phyloP scores from a whole-genome alignment of 2,329 filamentous ascomycete species.

The Aspergillus sp. region DNA sequence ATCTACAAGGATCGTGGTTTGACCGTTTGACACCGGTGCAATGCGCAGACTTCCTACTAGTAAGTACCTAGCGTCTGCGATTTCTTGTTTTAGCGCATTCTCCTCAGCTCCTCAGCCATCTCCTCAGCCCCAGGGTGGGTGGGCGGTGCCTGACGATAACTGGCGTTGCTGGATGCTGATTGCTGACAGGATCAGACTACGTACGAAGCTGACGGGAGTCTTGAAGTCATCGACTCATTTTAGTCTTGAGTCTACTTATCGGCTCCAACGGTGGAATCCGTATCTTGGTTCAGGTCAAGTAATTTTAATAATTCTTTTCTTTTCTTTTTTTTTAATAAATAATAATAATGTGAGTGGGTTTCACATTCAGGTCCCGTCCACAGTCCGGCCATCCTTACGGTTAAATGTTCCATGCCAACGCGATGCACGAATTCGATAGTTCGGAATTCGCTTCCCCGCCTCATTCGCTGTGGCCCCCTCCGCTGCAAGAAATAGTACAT shows the following conservation, averaged over 20 bases:
- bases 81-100: not conserved
- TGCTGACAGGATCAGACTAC: not conserved
- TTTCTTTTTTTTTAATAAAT: not conserved
- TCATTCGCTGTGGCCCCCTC: too few species aligned
- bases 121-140: not conserved
- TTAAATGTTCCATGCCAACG: not conserved
- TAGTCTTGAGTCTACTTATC: not conserved
- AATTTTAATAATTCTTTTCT: not conserved
- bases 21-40: not conserved
- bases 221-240: too few species aligned
- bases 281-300: too few species aligned
- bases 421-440: conserved; percentile 8
- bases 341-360: too few species aligned
- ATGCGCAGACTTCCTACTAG: not conserved
- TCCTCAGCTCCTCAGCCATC: not conserved
- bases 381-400: not conserved
- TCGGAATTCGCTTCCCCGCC: not conserved
- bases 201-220: not conserved
- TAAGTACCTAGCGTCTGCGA: not conserved
- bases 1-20: conserved; percentile 1
- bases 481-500: too few species aligned
- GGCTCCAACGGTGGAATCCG: not conserved
- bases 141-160: not conserved
- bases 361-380: too few species aligned
- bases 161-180: not conserved